These are phyloP conservation scores for Oryza longistaminata DNA, from an alignment of 176 grass and related monocot genomes.

Conservation along the genomic window DNA sequence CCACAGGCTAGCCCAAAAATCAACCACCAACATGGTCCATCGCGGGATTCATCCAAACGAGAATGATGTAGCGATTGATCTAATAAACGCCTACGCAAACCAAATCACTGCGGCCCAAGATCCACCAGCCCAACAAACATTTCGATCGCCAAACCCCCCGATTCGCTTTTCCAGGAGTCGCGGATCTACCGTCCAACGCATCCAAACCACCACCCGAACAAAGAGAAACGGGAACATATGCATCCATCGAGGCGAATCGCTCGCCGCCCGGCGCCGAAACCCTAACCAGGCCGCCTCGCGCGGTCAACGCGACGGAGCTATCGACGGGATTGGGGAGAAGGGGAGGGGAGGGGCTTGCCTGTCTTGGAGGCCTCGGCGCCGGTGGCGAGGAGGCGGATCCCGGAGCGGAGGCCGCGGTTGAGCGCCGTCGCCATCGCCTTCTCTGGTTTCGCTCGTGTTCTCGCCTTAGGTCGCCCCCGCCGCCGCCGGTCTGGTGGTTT, in stretches of 20 bases:
- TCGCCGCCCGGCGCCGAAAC: not conserved
- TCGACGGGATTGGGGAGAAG: not conserved
- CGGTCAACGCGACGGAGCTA: not conserved
- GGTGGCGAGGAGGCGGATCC: slow-evolving; percentile 55
- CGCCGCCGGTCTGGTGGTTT: slow-evolving; percentile 30
- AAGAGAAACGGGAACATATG: not conserved
- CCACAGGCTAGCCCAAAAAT: not conserved
- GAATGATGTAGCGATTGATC: not conserved
- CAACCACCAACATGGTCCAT: not conserved
- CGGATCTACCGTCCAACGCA: slow-evolving; percentile 25
- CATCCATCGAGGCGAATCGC: not conserved
- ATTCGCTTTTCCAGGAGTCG: not conserved
- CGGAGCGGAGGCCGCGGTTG: slow-evolving; percentile 64
- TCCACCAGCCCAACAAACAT: not conserved
- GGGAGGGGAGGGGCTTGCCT: slow-evolving; percentile 36
- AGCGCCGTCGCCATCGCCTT: slow-evolving; percentile 53
- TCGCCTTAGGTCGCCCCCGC: slow-evolving; percentile 42
- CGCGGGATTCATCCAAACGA: not conserved
- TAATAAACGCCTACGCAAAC: not conserved
- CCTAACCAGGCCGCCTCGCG: slow-evolving; percentile 2
- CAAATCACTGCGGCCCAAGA: not conserved
- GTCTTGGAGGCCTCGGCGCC: slow-evolving; percentile 64
- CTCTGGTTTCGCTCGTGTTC: slow-evolving; percentile 23
- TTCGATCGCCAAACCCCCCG: not conserved
- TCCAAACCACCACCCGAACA: not conserved